Base-by-base conservation (phyloP, 2,329 filamentous ascomycete genomes). In the Paecilomyces dactylethromorphus region DNA sequence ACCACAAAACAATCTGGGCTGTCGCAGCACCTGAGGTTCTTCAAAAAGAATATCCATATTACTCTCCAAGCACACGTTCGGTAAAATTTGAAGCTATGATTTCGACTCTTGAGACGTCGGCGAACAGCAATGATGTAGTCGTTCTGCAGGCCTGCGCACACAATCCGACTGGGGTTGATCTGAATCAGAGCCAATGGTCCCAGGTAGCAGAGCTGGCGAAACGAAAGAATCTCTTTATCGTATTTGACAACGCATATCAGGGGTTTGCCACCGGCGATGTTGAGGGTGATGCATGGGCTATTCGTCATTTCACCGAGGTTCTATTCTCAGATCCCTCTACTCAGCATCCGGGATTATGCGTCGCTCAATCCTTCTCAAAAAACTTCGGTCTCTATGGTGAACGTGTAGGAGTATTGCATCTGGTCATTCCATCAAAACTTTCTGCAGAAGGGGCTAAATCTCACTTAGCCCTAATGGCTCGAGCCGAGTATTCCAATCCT, bases 171-270 rank as follows among this genome's bases (percentile, higher is more conserved):
- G 92, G 92, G 56, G 88, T 95, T 60, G 92, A 96, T 76, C 89
- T 90, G 6, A 92, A 90, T 18, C 79, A 86, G 62, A 87, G 90
- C 52, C 91, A 96, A 78, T 96, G 92, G 92, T 87, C 85, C 73
- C 82, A 91, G 77, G 82, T 96, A 56, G 89, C 90, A 33, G 76
- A 81, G 24, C 73, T 95, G 29, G 84, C 95, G 71, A 81, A 82
- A 66, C 73, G 82, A 67, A 91, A 88, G 79, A 84, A 84, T 62
- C 90, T 93, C 73, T 92, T 96, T 76, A 90, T 90, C 67, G 92
- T 96, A 82, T 96, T 97, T 76, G 92, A 97, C 79, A 90, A 85
- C 63, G 92, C 92, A 57, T 96, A 96, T 79, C 92, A 96, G 77
- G 92, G 92, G 52, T 96, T 96, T 71, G 92, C 91, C 5, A 92